phyloP scores from a whole-genome alignment of 306 rosid genomes.

The Gastrolobium bilobum region DNA sequence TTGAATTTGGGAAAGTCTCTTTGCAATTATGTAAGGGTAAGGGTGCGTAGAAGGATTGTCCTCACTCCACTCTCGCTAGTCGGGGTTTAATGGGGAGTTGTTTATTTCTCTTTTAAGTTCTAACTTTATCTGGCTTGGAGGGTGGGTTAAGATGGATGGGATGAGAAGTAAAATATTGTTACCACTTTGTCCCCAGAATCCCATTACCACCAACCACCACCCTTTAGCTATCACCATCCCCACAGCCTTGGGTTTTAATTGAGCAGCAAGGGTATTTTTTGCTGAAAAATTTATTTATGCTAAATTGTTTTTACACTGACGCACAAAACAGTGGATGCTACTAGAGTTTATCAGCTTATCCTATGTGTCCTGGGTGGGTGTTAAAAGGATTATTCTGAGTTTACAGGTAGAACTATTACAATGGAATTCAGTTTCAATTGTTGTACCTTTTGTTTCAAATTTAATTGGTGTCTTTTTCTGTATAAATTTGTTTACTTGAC shows the following conservation, averaged over 20 bases:
- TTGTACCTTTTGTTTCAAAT: neutral
- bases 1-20: no score
- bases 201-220: neutral
- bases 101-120: neutral
- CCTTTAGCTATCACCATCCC: neutral
- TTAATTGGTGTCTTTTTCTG: slow-evolving; percentile 7
- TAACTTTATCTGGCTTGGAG: neutral
- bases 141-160: slow-evolving; percentile 3
- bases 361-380: neutral
- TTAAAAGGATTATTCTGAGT: neutral
- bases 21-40: no score
- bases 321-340: neutral
- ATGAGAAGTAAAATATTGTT: neutral
- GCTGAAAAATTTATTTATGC: neutral
- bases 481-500: slow-evolving; percentile 9
- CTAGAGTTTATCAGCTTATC: neutral
- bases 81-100: no score
- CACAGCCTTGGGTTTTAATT: slow-evolving; percentile 2
- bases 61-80: no score
- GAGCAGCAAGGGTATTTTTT: neutral
- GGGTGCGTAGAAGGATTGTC: no score
- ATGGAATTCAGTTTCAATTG: neutral
- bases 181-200: neutral
- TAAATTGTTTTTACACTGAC: neutral
- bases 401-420: slow-evolving; percentile 7